Conservation (phyloP, 768 basidiomycete genomes). For the Leccinum variicolor region DNA sequence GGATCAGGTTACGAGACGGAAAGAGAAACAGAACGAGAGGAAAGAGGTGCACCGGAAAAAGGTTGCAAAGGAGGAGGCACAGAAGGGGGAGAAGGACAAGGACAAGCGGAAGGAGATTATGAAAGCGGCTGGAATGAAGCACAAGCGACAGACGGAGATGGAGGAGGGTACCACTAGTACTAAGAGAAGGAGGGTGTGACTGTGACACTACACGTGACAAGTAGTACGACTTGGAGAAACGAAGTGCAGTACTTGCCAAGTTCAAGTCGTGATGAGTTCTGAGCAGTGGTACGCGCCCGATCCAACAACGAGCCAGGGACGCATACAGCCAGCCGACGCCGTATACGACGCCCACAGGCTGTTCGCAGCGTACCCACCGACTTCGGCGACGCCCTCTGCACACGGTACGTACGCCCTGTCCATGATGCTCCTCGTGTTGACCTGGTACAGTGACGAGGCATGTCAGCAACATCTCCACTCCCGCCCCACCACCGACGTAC, state of each 20-base stretch:
- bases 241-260: not conserved
- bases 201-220: conserved; percentile 19
- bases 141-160: conserved; percentile 57
- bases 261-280: conserved; percentile 23
- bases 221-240: not conserved
- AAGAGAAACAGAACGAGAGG: conserved; percentile 85
- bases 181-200: conserved; percentile 48
- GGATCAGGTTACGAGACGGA: conserved; percentile 75
- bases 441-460: conserved; percentile 58
- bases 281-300: conserved; percentile 14
- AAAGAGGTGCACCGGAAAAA: conserved; percentile 67
- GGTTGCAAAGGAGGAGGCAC: conserved; percentile 63
- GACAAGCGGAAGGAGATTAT: conserved; percentile 77
- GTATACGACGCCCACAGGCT: conserved; percentile 68
- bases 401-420: conserved; percentile 48
- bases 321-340: conserved; percentile 37
- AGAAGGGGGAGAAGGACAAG: conserved; percentile 63
- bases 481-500: conserved; percentile 61
- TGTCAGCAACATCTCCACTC: conserved; percentile 54
- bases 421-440: conserved; percentile 10
- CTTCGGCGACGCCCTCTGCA: conserved; percentile 72
- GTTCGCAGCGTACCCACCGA: conserved; percentile 66
- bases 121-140: conserved; percentile 67
- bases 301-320: conserved; percentile 11
- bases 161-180: conserved; percentile 50